phyloP scores from a whole-genome alignment of 2,329 filamentous ascomycete species.

The Dactylellina sp. region DNA sequence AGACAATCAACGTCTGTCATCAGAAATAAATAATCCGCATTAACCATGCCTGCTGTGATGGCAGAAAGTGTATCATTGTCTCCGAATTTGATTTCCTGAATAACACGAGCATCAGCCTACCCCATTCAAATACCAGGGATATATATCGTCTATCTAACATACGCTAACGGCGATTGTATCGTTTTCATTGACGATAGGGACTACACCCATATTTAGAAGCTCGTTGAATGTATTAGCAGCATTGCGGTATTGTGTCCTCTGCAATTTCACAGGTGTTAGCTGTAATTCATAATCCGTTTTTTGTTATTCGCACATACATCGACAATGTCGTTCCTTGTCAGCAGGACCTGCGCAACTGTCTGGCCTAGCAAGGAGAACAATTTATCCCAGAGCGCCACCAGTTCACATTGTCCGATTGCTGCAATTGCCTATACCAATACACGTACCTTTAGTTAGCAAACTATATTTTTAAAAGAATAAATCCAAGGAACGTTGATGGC shows the following conservation, averaged over 20 bases:
- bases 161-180: constrained; percentile 91
- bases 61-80: constrained; percentile 98
- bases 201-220: constrained; percentile 91
- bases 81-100: constrained; percentile 92
- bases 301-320: constrained; percentile 71
- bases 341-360: constrained; percentile 91
- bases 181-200: constrained; percentile 99
- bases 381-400: constrained; percentile 96
- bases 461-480: background rate
- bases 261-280: constrained; percentile 57
- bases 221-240: constrained; percentile 94
- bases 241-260: constrained; percentile 93
- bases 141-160: constrained; percentile 57
- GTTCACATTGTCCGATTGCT: constrained; percentile 92
- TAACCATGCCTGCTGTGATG: constrained; percentile 96
- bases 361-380: constrained; percentile 88
- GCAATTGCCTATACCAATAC: constrained; percentile 77
- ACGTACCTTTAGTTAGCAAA: background rate
- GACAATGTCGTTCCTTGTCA: constrained; percentile 95
- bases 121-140: background rate
- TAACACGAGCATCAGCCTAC: constrained; percentile 2
- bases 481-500: constrained; percentile 18
- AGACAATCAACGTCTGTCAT: constrained; percentile 99
- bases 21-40: constrained; percentile 94
- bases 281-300: constrained; percentile 1